These are phyloP conservation scores for Fusarium gaditjirri DNA, from an alignment of 2,329 filamentous ascomycete species.

Conservation along the genomic window DNA sequence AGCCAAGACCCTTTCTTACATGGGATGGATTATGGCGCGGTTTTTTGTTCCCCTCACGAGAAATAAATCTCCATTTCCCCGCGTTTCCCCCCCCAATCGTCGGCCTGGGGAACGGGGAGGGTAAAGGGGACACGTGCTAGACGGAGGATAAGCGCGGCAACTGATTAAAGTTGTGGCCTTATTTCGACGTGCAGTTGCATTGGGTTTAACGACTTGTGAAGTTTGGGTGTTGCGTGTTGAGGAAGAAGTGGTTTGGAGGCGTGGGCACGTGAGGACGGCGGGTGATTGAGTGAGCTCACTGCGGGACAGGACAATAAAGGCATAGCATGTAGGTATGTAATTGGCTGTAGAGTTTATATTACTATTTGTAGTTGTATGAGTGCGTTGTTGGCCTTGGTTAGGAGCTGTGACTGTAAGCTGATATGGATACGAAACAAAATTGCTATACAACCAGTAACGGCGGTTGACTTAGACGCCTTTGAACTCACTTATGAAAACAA, in stretches of 20 bases:
- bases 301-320: not conserved
- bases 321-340: not conserved
- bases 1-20: slow-evolving; percentile 29
- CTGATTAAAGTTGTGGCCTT: slow-evolving; percentile 22
- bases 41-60: slow-evolving; percentile 34
- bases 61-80: slow-evolving; percentile 39
- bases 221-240: slow-evolving; percentile 18
- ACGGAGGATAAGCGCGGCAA: slow-evolving; percentile 21
- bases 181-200: slow-evolving; percentile 3
- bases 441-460: not conserved
- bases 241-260: slow-evolving; percentile 2
- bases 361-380: not conserved
- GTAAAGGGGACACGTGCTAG: slow-evolving; percentile 13
- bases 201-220: not conserved
- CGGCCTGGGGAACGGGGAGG: not conserved
- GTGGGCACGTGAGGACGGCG: slow-evolving; percentile 6
- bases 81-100: slow-evolving; percentile 32
- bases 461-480: not conserved
- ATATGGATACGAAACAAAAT: too few species aligned
- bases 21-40: slow-evolving; percentile 40
- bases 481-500: not conserved
- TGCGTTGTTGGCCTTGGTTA: not conserved
- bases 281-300: slow-evolving; percentile 4
- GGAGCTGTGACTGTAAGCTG: too few species aligned
- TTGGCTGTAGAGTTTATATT: not conserved